Evolutionary conservation across 257 asterid genomes (phyloP), one percentile per base, ranked within the genome.

Genomic region (Orobanche coerulescens): DNA sequence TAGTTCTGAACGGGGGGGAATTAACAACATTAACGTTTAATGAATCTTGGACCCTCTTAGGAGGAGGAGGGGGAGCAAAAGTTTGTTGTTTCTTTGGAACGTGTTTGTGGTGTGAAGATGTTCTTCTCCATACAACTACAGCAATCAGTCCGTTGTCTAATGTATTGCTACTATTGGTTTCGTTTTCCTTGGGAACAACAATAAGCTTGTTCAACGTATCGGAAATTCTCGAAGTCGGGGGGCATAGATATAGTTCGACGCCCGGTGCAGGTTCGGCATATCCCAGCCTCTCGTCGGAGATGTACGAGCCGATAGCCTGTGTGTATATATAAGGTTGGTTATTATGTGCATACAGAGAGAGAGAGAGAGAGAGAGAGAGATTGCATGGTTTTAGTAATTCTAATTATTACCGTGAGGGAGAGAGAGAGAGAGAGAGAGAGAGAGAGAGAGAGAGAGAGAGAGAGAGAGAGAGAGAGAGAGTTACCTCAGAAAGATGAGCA

Each of bases 101-200:
- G 72, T 84, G 83, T 64, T 83, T 82, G 71, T 81, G 82, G 79
- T 78, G 83, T 22, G 95, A 82, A 0, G 94, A 73, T 34, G 97
- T 84, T 78, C 87, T 83, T 85, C 99, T 80, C 99, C 99, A 89
- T 73, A 93, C 95, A 76, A 86, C 90, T 56, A 87, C 91, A 54
- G 97, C 99, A 56, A 93, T 83, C 77, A 93, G 74, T 61, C 84
- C 94, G 65, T 83, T 75, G 70, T 84, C 86, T 5, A 73, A n/a
- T n/a, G n/a, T n/a, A n/a, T n/a, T n/a, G 40, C 84, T 61, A 19
- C 76, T 78, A 58, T 70, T 58, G 2, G 74, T 62, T 58, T 79
- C 82, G 0, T 68, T 64, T 19, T 85, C 80, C 64, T 82, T 81
- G 44, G 87, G 76, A 23, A n/a, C n/a, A n/a, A n/a, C n/a, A n/a